A percentile compares a stretch with the other conserved stretches of the same genome.
Conservation (phyloP, 495 filamentous ascomycete species). For the Penicillium taxi region DNA sequence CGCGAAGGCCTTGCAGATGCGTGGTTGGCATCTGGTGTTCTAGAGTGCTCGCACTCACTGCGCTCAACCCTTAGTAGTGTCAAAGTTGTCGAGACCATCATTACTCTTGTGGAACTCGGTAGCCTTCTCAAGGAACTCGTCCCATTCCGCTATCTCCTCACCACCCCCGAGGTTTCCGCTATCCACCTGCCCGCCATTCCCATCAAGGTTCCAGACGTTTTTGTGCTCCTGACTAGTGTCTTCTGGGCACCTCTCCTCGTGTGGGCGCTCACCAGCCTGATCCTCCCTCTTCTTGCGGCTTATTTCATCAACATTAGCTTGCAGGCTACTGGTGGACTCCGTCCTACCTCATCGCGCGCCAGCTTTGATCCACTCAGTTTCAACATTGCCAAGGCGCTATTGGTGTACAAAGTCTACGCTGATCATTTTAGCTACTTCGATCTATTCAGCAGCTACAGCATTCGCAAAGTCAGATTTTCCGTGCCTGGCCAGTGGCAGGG, state of each 20-base stretch:
- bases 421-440: constrained; percentile 60
- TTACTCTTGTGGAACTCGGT: constrained; percentile 54
- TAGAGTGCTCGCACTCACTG: constrained; percentile 41
- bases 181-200: constrained; percentile 35
- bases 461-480: constrained; percentile 54
- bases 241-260: constrained; percentile 80
- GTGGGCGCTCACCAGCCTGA: constrained; percentile 65
- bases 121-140: constrained; percentile 35
- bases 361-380: constrained; percentile 79
- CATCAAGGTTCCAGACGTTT: constrained; percentile 71
- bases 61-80: constrained; percentile 57
- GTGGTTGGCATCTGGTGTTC: constrained; percentile 39
- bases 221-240: constrained; percentile 60
- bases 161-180: constrained; percentile 51
- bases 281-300: constrained; percentile 60
- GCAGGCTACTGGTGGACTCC: constrained; percentile 27
- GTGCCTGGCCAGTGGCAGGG: constrained; percentile 66
- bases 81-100: constrained; percentile 57
- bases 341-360: constrained; percentile 30
- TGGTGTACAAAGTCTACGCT: constrained; percentile 71
- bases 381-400: constrained; percentile 74
- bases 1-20: constrained; percentile 41
- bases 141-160: constrained; percentile 61
- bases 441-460: constrained; percentile 46
- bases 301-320: constrained; percentile 83